These are phyloP conservation scores for Lumnitzera littorea DNA, from an alignment of 345 rosid genomes.

Conservation along the genomic window DNA sequence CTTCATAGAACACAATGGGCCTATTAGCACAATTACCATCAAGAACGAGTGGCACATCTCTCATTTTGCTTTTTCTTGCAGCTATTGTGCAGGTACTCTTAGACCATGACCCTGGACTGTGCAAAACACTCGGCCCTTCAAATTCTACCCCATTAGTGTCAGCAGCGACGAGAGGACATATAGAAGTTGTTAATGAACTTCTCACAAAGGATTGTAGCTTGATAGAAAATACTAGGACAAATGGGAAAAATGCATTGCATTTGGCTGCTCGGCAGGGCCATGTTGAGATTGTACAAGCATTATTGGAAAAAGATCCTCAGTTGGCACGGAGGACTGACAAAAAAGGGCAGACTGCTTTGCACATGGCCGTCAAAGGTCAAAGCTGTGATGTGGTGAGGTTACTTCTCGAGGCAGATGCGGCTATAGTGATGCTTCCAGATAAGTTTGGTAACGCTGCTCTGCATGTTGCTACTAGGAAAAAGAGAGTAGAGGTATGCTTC, in stretches of 20 bases:
- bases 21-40: too few species aligned
- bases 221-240: constrained; percentile 65
- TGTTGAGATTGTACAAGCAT: constrained; percentile 66
- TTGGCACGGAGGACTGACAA: constrained; percentile 84
- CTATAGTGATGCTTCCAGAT: constrained; percentile 94
- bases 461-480: constrained; percentile 92
- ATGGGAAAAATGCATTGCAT: constrained; percentile 90
- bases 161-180: constrained; percentile 90
- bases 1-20: too few species aligned
- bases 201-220: constrained; percentile 72
- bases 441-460: constrained; percentile 85
- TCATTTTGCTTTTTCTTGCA: constrained; percentile 31
- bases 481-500: constrained; percentile 65
- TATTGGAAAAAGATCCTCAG: constrained; percentile 73
- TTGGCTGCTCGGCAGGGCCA: constrained; percentile 84
- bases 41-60: not conserved
- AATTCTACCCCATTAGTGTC: constrained; percentile 84
- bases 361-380: constrained; percentile 96
- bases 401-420: constrained; percentile 89
- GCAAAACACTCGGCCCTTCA: constrained; percentile 68
- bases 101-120: constrained; percentile 74
- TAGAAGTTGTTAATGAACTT: constrained; percentile 73
- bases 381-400: constrained; percentile 80
- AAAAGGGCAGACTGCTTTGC: constrained; percentile 94
- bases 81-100: constrained; percentile 78